Conservation (phyloP, 805 yeast genomes). For the Yamadazyma tumulicola region DNA sequence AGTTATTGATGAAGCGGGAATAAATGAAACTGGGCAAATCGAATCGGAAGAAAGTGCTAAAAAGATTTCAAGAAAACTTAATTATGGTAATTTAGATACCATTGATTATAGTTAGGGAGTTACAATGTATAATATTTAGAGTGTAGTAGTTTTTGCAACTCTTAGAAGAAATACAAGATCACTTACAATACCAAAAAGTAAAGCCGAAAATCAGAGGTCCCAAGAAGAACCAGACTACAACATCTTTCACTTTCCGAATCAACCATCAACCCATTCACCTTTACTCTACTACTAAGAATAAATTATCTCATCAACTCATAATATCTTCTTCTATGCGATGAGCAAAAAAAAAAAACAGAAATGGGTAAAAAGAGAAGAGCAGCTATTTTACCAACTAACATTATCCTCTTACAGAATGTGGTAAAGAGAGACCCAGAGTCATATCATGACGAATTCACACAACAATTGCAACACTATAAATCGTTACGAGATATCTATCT, state of each 20-base stretch:
- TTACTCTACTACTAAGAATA: too few species aligned
- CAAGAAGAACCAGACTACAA: too few species aligned
- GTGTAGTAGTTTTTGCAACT: too few species aligned
- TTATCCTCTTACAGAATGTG: slow-evolving; percentile 85
- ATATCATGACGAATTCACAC: slow-evolving; percentile 87
- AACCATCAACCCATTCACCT: too few species aligned
- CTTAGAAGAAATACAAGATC: too few species aligned
- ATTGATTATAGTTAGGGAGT: too few species aligned
- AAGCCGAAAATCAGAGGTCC: too few species aligned
- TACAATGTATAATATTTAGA: too few species aligned
- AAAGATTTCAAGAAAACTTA: slow-evolving; percentile 73
- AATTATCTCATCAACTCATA: not conserved
- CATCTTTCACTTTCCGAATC: too few species aligned
- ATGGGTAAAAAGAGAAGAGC: slow-evolving; percentile 92
- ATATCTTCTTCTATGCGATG: not conserved
- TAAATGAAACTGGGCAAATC: slow-evolving; percentile 32
- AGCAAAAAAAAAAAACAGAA: not conserved
- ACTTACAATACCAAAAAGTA: too few species aligned
- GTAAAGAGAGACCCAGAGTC: slow-evolving; percentile 94
- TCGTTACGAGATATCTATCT: slow-evolving; percentile 85
- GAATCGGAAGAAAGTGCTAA: slow-evolving; percentile 80
- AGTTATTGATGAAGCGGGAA: slow-evolving; percentile 14
- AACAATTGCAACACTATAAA: slow-evolving; percentile 90
- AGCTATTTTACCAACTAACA: slow-evolving; percentile 88
- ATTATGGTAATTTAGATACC: slow-evolving; percentile 75